A percentile compares a stretch with the other conserved stretches of the same genome.
Evolutionary conservation across 495 filamentous ascomycete genomes (phyloP).

Genomic region (Pyronema domesticum): DNA sequence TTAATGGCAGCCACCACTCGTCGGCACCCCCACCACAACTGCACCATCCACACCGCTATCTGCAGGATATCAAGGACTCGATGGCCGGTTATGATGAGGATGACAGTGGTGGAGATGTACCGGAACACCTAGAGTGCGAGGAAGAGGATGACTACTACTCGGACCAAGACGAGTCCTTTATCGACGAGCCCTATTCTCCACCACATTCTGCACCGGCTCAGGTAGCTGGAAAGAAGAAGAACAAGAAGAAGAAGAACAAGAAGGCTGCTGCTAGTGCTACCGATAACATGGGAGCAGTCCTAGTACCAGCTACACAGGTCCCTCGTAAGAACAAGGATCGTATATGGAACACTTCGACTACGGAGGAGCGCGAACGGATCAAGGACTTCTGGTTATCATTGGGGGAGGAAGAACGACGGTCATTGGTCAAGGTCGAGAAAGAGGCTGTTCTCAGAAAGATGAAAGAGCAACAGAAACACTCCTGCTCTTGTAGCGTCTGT

Average conservation of each 20-base stretch:
- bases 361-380: constrained; percentile 89
- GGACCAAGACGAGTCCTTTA: constrained; percentile 32
- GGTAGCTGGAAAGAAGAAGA: constrained; percentile 35
- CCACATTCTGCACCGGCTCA: constrained; percentile 8
- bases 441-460: constrained; percentile 96
- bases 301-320: constrained; percentile 4
- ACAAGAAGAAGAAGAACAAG: constrained; percentile 47
- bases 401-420: constrained; percentile 81
- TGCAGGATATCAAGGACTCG: constrained; percentile 19
- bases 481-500: constrained; percentile 94
- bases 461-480: constrained; percentile 99
- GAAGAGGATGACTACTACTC: constrained; percentile 31
- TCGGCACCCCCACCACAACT: constrained; percentile 16
- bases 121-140: constrained; percentile 24
- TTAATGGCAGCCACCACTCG: constrained; percentile 2
- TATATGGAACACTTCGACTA: constrained; percentile 91
- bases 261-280: constrained; percentile 20
- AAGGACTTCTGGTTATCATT: constrained; percentile 97
- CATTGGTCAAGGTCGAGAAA: constrained; percentile 93
- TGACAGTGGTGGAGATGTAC: constrained; percentile 6
- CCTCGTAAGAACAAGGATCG: constrained; percentile 41
- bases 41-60: constrained; percentile 14
- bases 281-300: constrained; percentile 8
- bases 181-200: constrained; percentile 26
- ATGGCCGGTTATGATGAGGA: constrained; percentile 22